Conservation (phyloP, 1,139 yeast species). For the Kodamaea alishanica region DNA sequence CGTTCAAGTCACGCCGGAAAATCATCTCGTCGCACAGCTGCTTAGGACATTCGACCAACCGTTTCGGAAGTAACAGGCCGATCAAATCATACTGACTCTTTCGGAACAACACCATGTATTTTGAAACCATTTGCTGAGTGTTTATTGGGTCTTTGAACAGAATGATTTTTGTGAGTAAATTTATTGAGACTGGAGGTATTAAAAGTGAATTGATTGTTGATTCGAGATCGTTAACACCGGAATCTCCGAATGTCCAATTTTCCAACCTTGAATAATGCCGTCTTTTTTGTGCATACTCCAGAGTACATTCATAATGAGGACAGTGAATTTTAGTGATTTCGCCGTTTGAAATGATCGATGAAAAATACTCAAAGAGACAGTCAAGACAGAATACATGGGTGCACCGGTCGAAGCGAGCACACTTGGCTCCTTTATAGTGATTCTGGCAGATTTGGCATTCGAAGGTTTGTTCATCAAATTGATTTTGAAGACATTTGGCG, state of each 20-base stretch:
- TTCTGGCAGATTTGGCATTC: conserved; percentile 60
- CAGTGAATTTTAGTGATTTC: conserved; percentile 55
- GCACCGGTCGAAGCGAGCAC: conserved; percentile 44
- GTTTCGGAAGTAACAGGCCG: conserved; percentile 43
- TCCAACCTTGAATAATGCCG: conserved; percentile 23
- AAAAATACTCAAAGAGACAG: conserved; percentile 49
- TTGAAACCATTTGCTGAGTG: conserved; percentile 24
- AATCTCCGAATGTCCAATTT: conserved; percentile 9
- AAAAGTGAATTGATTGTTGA: conserved; percentile 24
- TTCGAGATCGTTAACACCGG: conserved; percentile 5
- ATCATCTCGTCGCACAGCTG: conserved; percentile 40
- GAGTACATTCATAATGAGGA: conserved; percentile 52
- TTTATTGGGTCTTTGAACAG: conserved; percentile 9
- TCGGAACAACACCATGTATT: conserved; percentile 38
- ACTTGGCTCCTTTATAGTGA: conserved; percentile 44
- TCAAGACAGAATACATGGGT: conserved; percentile 51
- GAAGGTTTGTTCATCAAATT: conserved; percentile 40
- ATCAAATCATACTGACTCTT: conserved; percentile 44
- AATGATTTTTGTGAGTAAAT: conserved; percentile 29
- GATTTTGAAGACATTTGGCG: conserved; percentile 18
- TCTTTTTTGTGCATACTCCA: conserved; percentile 16
- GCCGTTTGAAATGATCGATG: conserved; percentile 46
- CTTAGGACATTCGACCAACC: conserved; percentile 55
- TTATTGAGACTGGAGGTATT: conserved; percentile 32
- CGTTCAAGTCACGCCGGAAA: conserved; percentile 47